phyloP scores from a whole-genome alignment of 2,329 filamentous ascomycete species.

The Cercospora sesami region DNA sequence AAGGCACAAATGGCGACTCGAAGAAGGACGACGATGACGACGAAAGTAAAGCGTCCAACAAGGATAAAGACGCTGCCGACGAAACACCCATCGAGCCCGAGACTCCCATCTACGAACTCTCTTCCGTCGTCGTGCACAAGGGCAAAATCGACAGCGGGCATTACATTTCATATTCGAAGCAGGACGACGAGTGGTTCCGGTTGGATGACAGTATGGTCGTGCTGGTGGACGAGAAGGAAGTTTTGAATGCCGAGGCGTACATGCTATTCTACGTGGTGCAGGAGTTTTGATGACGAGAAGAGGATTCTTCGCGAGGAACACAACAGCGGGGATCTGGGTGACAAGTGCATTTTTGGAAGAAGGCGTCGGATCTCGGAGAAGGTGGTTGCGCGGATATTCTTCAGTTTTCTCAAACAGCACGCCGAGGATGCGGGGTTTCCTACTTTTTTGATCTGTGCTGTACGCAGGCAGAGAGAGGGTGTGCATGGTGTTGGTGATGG shows the following conservation, averaged over 20 bases:
- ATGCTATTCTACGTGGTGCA: slow-evolving; percentile 71
- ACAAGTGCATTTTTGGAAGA: not conserved
- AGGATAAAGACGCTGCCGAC: slow-evolving; percentile 15
- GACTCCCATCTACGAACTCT: slow-evolving; percentile 76
- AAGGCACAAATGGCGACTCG: slow-evolving; percentile 43
- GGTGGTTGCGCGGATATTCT: not conserved
- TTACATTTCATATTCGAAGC: slow-evolving; percentile 84
- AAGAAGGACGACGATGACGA: slow-evolving; percentile 24
- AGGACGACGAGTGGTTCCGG: slow-evolving; percentile 86
- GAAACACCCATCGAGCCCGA: slow-evolving; percentile 27
- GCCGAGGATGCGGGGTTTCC: not conserved
- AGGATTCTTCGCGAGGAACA: not conserved
- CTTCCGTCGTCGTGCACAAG: slow-evolving; percentile 88
- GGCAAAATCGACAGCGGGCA: slow-evolving; percentile 91
- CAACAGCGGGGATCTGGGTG: not conserved
- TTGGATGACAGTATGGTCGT: slow-evolving; percentile 96
- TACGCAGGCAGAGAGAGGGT: slow-evolving; percentile 7
- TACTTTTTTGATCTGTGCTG: not conserved
- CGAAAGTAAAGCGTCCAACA: slow-evolving; percentile 20
- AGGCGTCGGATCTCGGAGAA: not conserved
- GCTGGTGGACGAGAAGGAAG: slow-evolving; percentile 77
- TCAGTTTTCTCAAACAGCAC: not conserved
- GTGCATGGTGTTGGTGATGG: not conserved
- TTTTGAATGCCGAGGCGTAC: slow-evolving; percentile 83
- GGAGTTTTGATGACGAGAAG: slow-evolving; percentile 15